phyloP scores from a whole-genome alignment of 176 grass and related monocot genomes.

The Chrysopogon serrulatus region DNA sequence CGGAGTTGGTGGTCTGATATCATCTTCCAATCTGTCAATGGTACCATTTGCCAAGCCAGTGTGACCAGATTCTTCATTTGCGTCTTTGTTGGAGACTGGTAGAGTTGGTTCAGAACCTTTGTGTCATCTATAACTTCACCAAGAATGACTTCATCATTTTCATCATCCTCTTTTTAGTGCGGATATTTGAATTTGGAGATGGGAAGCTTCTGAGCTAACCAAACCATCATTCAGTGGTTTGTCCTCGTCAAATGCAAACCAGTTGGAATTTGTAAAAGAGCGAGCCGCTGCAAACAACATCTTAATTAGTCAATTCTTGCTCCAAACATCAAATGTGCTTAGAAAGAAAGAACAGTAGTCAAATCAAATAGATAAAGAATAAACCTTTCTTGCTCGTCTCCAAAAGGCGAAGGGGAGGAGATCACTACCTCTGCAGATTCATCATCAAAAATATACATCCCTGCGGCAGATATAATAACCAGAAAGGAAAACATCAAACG shows the following conservation, averaged over 20 bases:
- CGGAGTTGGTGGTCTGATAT: constrained; percentile 43
- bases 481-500: neutral
- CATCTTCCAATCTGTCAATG: constrained; percentile 20
- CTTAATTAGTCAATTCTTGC: constrained; percentile 7
- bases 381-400: constrained; percentile 75
- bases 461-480: constrained; percentile 30
- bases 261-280: constrained; percentile 94
- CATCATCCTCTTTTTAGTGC: constrained; percentile 22
- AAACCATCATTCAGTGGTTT: constrained; percentile 35
- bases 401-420: constrained; percentile 78
- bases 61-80: constrained; percentile 14
- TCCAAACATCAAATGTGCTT: constrained; percentile 11
- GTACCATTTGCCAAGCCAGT: constrained; percentile 8
- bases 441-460: constrained; percentile 99
- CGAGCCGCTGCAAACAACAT: constrained; percentile 64
- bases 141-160: constrained; percentile 44
- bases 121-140: constrained; percentile 20
- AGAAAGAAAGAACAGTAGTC: neutral
- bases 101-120: constrained; percentile 21
- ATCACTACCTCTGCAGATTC: constrained; percentile 95
- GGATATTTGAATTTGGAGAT: constrained; percentile 45
- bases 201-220: constrained; percentile 34
- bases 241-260: constrained; percentile 89
- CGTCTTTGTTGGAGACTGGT: constrained; percentile 4
- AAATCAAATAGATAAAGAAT: constrained; percentile 26